These are phyloP conservation scores for Ceratocystiopsis sp. DNA, from an alignment of 2,329 filamentous ascomycete genomes.

Conservation along the genomic window DNA sequence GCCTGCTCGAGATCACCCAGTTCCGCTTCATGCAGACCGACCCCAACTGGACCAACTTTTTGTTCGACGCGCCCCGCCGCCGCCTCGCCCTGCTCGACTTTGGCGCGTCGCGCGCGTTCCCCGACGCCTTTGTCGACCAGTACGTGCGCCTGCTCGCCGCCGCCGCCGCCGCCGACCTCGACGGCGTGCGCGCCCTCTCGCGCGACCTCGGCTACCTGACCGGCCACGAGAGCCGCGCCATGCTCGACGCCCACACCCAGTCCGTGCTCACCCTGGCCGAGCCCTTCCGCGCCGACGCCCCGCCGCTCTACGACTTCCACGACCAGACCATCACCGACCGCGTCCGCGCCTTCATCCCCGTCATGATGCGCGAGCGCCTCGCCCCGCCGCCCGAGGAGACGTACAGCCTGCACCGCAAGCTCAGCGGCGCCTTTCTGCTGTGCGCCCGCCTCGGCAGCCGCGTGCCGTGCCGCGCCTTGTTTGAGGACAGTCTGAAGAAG, in stretches of 20 bases:
- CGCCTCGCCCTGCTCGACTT: conserved; percentile 90
- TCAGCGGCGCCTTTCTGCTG: conserved; percentile 86
- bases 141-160: conserved; percentile 72
- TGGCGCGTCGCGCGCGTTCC: conserved; percentile 77
- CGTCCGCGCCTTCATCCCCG: conserved; percentile 70
- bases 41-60: conserved; percentile 98
- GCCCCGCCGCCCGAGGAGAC: conserved; percentile 93
- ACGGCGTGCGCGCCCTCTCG: conserved; percentile 48
- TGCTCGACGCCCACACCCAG: conserved; percentile 81
- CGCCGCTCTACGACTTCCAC: conserved; percentile 77
- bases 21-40: conserved; percentile 99
- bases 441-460: conserved; percentile 74
- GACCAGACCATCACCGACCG: conserved; percentile 94
- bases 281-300: conserved; percentile 62
- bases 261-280: conserved; percentile 83
- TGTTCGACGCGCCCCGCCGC: conserved; percentile 58
- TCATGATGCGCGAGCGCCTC: conserved; percentile 82
- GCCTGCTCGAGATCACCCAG: conserved; percentile 79
- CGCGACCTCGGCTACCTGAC: conserved; percentile 79
- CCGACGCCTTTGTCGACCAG: conserved; percentile 56
- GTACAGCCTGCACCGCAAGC: conserved; percentile 84
- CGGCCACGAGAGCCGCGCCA: conserved; percentile 65
- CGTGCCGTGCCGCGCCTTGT: conserved; percentile 68
- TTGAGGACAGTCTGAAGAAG: conserved; percentile 37
- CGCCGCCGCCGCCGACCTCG: conserved; percentile 53